Evolutionary conservation across 176 grass and related monocot species (phyloP).

Genomic region (Carex myosuroides): DNA sequence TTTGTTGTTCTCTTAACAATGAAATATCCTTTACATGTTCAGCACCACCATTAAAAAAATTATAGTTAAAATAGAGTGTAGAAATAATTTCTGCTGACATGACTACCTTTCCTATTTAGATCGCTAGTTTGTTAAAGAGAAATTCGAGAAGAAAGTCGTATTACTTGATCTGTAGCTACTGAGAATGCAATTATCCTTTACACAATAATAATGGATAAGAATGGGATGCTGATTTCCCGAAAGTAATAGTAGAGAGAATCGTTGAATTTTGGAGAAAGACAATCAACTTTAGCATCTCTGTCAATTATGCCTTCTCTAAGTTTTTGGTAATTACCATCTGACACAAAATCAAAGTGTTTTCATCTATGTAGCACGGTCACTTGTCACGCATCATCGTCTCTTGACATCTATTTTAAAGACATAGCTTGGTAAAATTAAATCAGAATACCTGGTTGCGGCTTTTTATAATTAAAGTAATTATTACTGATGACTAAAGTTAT

Average conservation of each 20-base stretch:
- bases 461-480: not conserved
- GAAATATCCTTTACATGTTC: not conserved
- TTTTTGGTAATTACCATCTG: not conserved
- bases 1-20: not conserved
- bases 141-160: not conserved
- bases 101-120: not conserved
- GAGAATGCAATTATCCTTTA: not conserved
- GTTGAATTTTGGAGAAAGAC: not conserved
- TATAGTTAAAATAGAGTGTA: not conserved
- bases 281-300: not conserved
- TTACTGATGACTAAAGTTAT: not conserved
- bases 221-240: conserved; percentile 10
- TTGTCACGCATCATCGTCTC: not conserved
- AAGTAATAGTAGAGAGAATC: conserved; percentile 10
- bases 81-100: not conserved
- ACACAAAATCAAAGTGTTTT: not conserved
- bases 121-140: not conserved
- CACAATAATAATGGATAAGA: not conserved
- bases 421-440: not conserved
- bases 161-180: not conserved
- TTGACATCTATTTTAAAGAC: not conserved
- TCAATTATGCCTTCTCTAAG: conserved; percentile 11
- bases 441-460: not conserved
- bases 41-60: not conserved
- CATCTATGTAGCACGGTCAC: too few species aligned